phyloP scores from a whole-genome alignment of 257 asterid species.

The Ilex asprella region DNA sequence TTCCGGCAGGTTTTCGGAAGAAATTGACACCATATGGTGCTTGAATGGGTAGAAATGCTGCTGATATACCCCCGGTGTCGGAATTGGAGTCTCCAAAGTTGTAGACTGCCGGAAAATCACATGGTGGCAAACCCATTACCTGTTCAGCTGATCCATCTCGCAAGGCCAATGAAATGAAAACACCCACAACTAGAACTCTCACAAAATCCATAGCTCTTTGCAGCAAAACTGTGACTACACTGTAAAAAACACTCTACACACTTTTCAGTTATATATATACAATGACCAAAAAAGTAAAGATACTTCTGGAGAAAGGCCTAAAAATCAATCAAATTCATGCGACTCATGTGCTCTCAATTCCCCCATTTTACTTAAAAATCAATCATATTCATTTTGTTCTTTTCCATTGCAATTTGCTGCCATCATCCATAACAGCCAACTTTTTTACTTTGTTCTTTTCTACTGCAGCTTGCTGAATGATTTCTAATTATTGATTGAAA shows the following conservation, averaged over 20 bases:
- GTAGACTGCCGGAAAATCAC: slow-evolving; percentile 9
- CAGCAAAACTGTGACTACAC: not conserved
- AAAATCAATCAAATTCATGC: slow-evolving; percentile 10
- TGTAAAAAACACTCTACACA: not conserved
- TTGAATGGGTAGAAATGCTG: slow-evolving; percentile 7
- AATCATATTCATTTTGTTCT: too few relatives aligned
- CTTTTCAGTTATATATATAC: not conserved
- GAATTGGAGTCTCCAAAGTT: slow-evolving; percentile 22
- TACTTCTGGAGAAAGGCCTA: not conserved
- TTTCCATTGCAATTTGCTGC: too few relatives aligned
- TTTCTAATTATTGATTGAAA: too few relatives aligned
- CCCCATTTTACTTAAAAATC: too few relatives aligned
- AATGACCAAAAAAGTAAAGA: too few relatives aligned
- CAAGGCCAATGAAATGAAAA: not conserved
- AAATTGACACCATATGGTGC: slow-evolving; percentile 12
- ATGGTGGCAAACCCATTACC: not conserved
- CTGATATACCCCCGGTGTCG: slow-evolving; percentile 13
- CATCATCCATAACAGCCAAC: too few relatives aligned
- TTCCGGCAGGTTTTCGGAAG: slow-evolving; percentile 13
- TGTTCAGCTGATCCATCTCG: not conserved
- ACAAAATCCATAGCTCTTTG: not conserved
- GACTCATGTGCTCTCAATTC: slow-evolving; percentile 12
- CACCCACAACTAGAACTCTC: not conserved
- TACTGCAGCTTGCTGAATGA: too few relatives aligned
- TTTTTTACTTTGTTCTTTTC: too few relatives aligned